Percentiles rank a stretch among this genome's conserved stretches.
Conservation (phyloP, 2,329 filamentous ascomycete species). For the Clarireedia paspali region DNA sequence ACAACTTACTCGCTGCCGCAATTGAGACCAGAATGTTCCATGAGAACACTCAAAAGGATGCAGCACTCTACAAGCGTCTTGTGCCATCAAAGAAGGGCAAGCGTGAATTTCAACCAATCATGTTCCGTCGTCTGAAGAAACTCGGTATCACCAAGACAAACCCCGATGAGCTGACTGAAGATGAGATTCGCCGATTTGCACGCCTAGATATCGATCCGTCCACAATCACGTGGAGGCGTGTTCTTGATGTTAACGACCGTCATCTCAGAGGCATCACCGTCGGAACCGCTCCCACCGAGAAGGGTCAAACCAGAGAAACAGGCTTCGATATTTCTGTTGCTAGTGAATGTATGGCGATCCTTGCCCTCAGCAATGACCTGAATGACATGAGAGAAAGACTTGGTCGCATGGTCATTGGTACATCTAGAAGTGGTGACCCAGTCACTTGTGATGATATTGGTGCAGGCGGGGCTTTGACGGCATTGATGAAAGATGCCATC, state of each 20-base stretch:
- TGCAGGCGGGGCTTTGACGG: constrained; percentile 82
- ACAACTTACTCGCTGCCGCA: constrained; percentile 91
- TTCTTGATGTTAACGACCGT: constrained; percentile 94
- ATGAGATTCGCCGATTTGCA: constrained; percentile 84
- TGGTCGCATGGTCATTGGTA: constrained; percentile 91
- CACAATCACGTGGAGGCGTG: constrained; percentile 94
- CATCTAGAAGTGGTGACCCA: constrained; percentile 75
- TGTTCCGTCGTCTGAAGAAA: constrained; percentile 92
- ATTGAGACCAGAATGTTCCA: constrained; percentile 99
- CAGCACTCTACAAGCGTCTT: constrained; percentile 75
- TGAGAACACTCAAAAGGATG: constrained; percentile 90
- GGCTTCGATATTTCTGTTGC: constrained; percentile 98
- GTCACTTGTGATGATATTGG: constrained; percentile 96
- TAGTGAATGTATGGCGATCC: constrained; percentile 96
- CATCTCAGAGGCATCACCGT: constrained; percentile 86
- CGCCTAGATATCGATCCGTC: constrained; percentile 92
- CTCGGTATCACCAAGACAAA: constrained; percentile 93
- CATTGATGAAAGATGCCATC: constrained; percentile 95
- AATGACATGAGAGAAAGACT: constrained; percentile 87
- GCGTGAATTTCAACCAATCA: constrained; percentile 77
- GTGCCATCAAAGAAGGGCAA: constrained; percentile 87
- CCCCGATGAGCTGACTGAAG: constrained; percentile 80
- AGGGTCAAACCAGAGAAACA: constrained; percentile 78
- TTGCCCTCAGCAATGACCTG: constrained; percentile 84
- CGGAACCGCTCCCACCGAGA: constrained; percentile 83